Base-by-base conservation (phyloP, 768 basidiomycete species). In the Lentinula sp. region DNA sequence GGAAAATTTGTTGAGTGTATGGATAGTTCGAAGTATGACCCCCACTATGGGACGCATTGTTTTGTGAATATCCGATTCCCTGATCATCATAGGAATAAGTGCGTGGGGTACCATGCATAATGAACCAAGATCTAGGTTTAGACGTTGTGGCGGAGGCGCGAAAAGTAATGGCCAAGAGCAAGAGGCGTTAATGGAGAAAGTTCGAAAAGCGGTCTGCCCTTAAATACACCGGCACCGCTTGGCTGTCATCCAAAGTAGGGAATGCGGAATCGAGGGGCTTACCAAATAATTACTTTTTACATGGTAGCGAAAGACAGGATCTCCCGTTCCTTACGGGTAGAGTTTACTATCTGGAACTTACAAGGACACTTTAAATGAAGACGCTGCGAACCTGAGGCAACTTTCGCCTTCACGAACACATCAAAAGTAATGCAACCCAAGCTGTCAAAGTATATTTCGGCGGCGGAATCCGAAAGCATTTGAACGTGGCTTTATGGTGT, bases 161-260 rank as follows among this genome's bases (percentile, higher is more conserved):
- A 55, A 63, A 48, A 33, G 28, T 28, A 28, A 37, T 58, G 50
- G 66, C 63, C 60, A 65, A 63, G 60, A 20, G 57, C 63, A 62
- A 62, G 61, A 62, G 60, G 66, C 66, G 65, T 54, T 43, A 65
- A 60, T 63, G 65, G 66, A 57, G 39, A 32, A 58, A 37, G 33
- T 48, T 57, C 48, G 55, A 56, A 69, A 65, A 63, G 57, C 53
- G 36, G 66, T 28, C 67, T 63, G 74, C 71, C 72, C 73, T 79
- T 80, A 78, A 79, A 77, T 77, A 77, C 70, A 68, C 72, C 73
- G 77, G 73, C 71, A 67, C 73, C 74, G 72, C 66, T 71, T 71
- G 76, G 69, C 69, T 76, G 76, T 75, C 76, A 74, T 67, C 57
- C 64, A 66, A 70, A 70, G 71, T 73, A 76, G 73, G 76, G 69